Conservation (phyloP, 1,139 yeast species). For the Lodderomyces pseudojiufengensis region DNA sequence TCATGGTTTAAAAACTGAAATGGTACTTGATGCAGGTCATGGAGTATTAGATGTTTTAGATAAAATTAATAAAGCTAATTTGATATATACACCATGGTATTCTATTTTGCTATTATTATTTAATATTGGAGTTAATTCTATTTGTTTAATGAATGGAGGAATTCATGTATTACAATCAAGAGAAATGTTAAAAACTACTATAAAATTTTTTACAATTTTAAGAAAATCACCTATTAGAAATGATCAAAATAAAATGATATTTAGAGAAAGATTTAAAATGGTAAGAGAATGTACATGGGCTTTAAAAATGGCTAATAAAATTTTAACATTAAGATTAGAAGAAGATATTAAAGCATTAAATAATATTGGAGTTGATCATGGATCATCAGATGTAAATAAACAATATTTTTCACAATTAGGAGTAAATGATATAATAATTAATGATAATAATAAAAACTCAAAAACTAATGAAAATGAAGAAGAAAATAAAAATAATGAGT, state of each 20-base stretch:
- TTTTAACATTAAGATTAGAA: slow-evolving; percentile 43
- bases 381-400: slow-evolving; percentile 51
- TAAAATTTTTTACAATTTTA: slow-evolving; percentile 25
- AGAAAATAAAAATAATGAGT: slow-evolving; percentile 14
- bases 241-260: slow-evolving; percentile 30
- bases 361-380: slow-evolving; percentile 53
- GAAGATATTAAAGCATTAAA: slow-evolving; percentile 37
- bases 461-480: background rate
- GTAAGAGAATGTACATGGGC: slow-evolving; percentile 65
- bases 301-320: slow-evolving; percentile 52
- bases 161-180: slow-evolving; percentile 23
- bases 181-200: slow-evolving; percentile 22
- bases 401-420: slow-evolving; percentile 50
- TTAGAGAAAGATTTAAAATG: slow-evolving; percentile 51
- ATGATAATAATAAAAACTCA: slow-evolving; percentile 6
- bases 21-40: slow-evolving; percentile 35
- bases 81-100: slow-evolving; percentile 55
- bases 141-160: slow-evolving; percentile 48
- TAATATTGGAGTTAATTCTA: slow-evolving; percentile 42
- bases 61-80: slow-evolving; percentile 31
- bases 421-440: slow-evolving; percentile 10
- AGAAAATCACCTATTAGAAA: slow-evolving; percentile 32
- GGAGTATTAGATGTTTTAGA: slow-evolving; percentile 34
- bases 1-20: slow-evolving; percentile 31
- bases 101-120: slow-evolving; percentile 43